These are phyloP conservation scores for Diaporthe batatas DNA, from an alignment of 2,329 filamentous ascomycete species.

Conservation along the genomic window DNA sequence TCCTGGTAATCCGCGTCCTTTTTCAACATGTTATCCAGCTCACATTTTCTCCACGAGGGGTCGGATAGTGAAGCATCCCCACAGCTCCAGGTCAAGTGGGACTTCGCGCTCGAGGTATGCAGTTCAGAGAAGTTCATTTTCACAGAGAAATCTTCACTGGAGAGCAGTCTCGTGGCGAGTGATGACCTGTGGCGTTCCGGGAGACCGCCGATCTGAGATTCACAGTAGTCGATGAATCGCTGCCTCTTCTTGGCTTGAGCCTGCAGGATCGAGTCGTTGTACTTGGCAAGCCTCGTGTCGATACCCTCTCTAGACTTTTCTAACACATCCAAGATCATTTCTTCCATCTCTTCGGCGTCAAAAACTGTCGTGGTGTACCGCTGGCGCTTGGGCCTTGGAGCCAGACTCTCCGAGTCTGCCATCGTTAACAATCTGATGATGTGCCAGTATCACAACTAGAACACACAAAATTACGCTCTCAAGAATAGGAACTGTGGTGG, in stretches of 20 bases:
- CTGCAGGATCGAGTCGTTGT: background rate
- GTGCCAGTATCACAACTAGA: background rate
- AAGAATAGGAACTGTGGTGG: background rate
- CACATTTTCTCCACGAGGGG: background rate
- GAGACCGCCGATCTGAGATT: background rate
- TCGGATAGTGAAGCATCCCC: background rate
- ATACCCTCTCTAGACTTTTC: background rate
- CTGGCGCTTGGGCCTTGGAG: background rate
- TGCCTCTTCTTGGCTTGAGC: background rate
- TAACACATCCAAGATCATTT: background rate
- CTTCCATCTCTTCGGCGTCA: background rate
- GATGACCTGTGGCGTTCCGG: no score
- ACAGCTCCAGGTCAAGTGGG: background rate
- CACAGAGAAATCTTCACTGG: background rate
- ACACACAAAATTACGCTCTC: no score
- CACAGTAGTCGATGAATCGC: background rate
- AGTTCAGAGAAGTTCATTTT: conserved; percentile 3
- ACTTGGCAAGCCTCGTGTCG: background rate
- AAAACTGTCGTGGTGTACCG: background rate
- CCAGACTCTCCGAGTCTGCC: no score
- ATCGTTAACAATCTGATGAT: background rate
- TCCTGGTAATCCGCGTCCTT: no score
- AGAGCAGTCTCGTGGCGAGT: background rate
- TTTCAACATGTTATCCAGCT: background rate
- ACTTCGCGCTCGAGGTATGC: background rate